These are phyloP conservation scores for Eucalyptus tenuipes DNA, from an alignment of 345 rosid genomes.

Conservation along the genomic window DNA sequence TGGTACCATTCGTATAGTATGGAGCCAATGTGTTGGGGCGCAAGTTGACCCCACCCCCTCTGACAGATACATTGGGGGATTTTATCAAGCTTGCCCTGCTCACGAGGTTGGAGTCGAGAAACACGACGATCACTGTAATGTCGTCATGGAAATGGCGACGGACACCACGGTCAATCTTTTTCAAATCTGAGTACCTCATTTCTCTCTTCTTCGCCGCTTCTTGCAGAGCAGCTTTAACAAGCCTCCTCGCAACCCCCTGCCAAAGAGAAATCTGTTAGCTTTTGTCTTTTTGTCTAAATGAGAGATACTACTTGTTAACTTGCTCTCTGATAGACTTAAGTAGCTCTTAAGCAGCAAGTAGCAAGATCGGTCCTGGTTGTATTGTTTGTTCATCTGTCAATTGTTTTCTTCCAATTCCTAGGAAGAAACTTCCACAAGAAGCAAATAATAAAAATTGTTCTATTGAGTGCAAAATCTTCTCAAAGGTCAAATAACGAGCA, in stretches of 20 bases:
- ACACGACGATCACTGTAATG: conserved; percentile 73
- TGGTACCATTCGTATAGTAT: not conserved
- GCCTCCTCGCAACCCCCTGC: conserved; percentile 80
- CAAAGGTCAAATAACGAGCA: not conserved
- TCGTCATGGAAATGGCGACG: conserved; percentile 95
- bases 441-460: not conserved
- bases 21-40: conserved; percentile 57
- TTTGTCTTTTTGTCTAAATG: not conserved
- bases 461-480: not conserved
- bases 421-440: not conserved
- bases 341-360: not conserved
- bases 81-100: conserved; percentile 45
- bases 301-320: not conserved
- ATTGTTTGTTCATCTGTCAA: not conserved
- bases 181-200: conserved; percentile 93
- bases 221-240: conserved; percentile 74
- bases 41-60: conserved; percentile 58
- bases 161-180: conserved; percentile 89
- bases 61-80: conserved; percentile 34
- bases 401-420: not conserved
- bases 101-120: conserved; percentile 55
- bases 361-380: not conserved
- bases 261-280: not conserved
- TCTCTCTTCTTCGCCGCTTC: conserved; percentile 94
- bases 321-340: not conserved